Conservation (phyloP, 176 grass and related monocot genomes). For the Olyra latifolia region DNA sequence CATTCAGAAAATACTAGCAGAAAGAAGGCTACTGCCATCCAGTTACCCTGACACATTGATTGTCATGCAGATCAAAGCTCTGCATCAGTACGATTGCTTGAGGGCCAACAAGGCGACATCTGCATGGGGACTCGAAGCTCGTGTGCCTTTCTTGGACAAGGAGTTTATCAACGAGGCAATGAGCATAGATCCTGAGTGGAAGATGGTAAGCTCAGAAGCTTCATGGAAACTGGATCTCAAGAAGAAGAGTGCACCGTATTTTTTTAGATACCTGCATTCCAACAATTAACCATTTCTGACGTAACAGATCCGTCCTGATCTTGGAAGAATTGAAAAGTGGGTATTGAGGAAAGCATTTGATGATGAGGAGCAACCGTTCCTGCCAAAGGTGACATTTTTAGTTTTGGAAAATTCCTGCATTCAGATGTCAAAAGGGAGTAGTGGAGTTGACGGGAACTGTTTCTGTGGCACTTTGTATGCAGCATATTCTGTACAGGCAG, state of each 20-base stretch:
- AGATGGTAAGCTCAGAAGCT: conserved; percentile 54
- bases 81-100: conserved; percentile 88
- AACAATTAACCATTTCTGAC: background rate
- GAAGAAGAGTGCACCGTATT: background rate
- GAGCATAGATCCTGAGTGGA: conserved; percentile 81
- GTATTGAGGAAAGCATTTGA: conserved; percentile 83
- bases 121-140: conserved; percentile 78
- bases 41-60: background rate
- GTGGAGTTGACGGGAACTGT: too few relatives aligned
- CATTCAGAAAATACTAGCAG: background rate
- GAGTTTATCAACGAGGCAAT: conserved; percentile 71
- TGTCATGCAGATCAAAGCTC: conserved; percentile 62
- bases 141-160: conserved; percentile 92
- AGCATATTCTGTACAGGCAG: conserved; percentile 87
- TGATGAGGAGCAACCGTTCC: conserved; percentile 62
- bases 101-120: conserved; percentile 86
- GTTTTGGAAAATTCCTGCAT: background rate
- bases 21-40: background rate
- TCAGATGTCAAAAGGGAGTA: background rate
- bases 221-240: background rate
- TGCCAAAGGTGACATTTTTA: conserved; percentile 60
- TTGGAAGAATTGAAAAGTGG: conserved; percentile 86
- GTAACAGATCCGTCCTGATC: conserved; percentile 60
- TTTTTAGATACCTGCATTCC: background rate
- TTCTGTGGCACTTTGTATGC: too few relatives aligned